These are phyloP conservation scores for Sporothrix dimorphospora DNA, from an alignment of 2,329 filamentous ascomycete species.

Conservation along the genomic window DNA sequence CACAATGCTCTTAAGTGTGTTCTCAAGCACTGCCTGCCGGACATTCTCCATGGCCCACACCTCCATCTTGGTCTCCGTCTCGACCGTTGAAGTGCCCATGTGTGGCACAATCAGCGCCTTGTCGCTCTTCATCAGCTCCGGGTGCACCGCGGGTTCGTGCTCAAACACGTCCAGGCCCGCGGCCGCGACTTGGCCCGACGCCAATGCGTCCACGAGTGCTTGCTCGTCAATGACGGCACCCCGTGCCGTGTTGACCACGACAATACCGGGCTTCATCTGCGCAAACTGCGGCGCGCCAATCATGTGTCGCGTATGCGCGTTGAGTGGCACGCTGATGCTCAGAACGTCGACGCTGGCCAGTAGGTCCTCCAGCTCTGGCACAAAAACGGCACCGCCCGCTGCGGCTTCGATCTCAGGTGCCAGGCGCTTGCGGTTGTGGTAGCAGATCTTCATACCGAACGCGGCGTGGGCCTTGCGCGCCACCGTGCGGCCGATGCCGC, in stretches of 20 bases:
- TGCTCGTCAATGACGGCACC: conserved; percentile 56
- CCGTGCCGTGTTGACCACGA: conserved; percentile 60
- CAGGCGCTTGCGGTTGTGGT: conserved; percentile 53
- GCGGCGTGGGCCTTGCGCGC: conserved; percentile 64
- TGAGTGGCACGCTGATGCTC: conserved; percentile 52
- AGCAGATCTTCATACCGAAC: conserved; percentile 61
- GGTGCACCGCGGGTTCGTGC: conserved; percentile 66
- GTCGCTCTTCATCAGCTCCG: conserved; percentile 69
- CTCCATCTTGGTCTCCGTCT: conserved; percentile 47
- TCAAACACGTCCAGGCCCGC: conserved; percentile 58
- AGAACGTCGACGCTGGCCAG: conserved; percentile 53
- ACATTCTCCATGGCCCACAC: conserved; percentile 33
- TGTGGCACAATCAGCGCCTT: conserved; percentile 78
- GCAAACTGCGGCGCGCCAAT: conserved; percentile 48
- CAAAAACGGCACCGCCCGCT: conserved; percentile 53
- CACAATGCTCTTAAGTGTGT: conserved; percentile 31
- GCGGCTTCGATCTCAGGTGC: conserved; percentile 52
- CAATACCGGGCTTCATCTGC: conserved; percentile 54
- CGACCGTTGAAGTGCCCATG: conserved; percentile 82
- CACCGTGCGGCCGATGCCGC: conserved; percentile 57
- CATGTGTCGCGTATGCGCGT: conserved; percentile 45
- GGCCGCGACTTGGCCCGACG: conserved; percentile 48
- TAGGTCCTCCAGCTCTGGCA: conserved; percentile 46
- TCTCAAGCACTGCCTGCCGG: conserved; percentile 35
- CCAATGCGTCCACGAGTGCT: conserved; percentile 52